Evolutionary conservation across 108 stramenopile genomes (phyloP), one percentile per base, ranked within the genome.

Genomic region (Skeletonema menzelii): DNA sequence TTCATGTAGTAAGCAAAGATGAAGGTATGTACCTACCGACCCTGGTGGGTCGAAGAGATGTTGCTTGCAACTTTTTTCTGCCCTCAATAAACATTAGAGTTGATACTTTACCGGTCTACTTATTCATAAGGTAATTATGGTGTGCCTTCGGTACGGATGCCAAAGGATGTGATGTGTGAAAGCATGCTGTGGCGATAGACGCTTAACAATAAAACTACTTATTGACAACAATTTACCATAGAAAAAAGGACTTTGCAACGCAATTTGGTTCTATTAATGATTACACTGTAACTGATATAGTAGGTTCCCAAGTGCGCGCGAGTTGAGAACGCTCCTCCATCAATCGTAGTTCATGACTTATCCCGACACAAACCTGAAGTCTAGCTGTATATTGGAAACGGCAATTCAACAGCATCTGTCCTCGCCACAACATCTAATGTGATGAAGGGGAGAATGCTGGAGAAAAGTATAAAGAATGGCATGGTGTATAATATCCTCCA

Each of bases 281-380:
- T 69, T 69, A 73, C 56, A 64, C 58, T 27, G 49, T 53, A 64
- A 27, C 34, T 22, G 56, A 64, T 73, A 56, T 62, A 42, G 63
- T 63, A 73, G 72, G 72, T 65, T 63, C 53, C 63, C 72, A 64
- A 55, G 53, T 64, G 72, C 72, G 61, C 13, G 63, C 72, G 46
- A 65, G 65, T 47, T 63, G 61, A 34, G 72, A 64, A 47, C 63
- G 40, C 56, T 53, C 61, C 61, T 55, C 26, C 12, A 27, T 57
- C 53, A 62, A 38, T 53, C 34, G 19, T 53, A 53, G 49, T 53
- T 22, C 49, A 22, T 15, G 14, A 40, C 12, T 12, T 56, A 28
- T 22, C 20, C 34, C 17, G 27, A 38, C 27, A 42, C 27, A 65
- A 65, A 67, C 65, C 65, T 35, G 47, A 47, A 67, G 28, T 49